Base-by-base conservation (phyloP, 2,329 filamentous ascomycete species). In the Penicillium capsulatum region DNA sequence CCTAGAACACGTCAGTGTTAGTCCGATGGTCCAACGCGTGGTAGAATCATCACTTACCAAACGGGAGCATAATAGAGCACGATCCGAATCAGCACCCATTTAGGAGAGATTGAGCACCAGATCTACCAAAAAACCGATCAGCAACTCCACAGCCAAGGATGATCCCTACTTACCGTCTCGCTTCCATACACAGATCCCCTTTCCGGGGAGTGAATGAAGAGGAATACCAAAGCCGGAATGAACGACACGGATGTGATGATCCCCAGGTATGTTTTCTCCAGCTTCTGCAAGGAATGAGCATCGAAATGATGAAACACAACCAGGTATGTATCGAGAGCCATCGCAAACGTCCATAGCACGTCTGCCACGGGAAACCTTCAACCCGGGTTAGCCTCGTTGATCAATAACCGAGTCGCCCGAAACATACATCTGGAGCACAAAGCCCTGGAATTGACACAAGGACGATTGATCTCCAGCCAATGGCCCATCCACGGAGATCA, bases 401-500 rank as follows among this genome's bases (percentile, higher is more conserved):
- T 14, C 11, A 9, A 31, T 17, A 8, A 2, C 3, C 8, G 5
- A 17, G 8, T 3, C 11, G 15, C 20, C 7, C 16, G 9, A 8
- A 6, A 45, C 52, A 17, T 46, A 66, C 63, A 66, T 66, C 34
- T 66, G 63, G 33, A 64, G 58, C 4, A 60, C 53, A 41, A 66
- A 66, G 3, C 57, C 64, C 45, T 66, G 64, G 29, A 66, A 66
- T 41, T 63, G 59, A 38, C 64, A 66, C 19, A 66, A 28, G 1
- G 58, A 49, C 2, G 64, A 64, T 7, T 36, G 19, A 33, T 64
- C 49, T 1, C 65, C 64, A 0, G 60, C 61, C 5, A 39, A 42
- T 2, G 63, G 64, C 7, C 65, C 65, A 45, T 55, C 60, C 15
- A 62, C 55, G 1, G 65, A 66, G 14, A 66, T 66, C 58, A 66